Percentiles rank a stretch among this genome's conserved stretches.
These are phyloP conservation scores for Asterella californica DNA, from an alignment of 225 moss, liverwort and hornwort species.

Conservation along the genomic window DNA sequence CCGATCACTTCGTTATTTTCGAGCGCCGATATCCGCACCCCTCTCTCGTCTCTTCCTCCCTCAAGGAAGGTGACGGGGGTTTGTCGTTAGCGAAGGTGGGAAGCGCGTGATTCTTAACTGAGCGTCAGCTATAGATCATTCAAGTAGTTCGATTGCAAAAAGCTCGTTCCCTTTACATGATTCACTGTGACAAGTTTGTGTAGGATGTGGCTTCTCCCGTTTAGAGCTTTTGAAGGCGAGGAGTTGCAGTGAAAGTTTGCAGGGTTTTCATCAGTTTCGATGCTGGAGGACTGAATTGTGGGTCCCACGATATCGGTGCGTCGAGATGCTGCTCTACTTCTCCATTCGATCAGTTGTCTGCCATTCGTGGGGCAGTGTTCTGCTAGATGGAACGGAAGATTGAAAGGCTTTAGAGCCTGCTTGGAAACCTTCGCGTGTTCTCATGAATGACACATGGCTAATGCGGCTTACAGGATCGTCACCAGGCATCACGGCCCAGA, in stretches of 20 bases:
- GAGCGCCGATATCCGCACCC: neutral
- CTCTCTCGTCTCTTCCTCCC: neutral
- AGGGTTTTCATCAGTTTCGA: no score
- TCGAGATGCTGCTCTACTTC: neutral
- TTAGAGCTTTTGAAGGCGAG: no score
- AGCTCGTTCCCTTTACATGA: no score
- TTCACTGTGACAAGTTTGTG: no score
- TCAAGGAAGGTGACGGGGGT: neutral
- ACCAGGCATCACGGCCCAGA: neutral
- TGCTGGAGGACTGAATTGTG: neutral
- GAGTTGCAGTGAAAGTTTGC: no score
- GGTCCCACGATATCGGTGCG: neutral
- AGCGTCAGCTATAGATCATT: no score
- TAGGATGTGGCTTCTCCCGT: no score
- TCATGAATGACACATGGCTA: slow-evolving; percentile 13
- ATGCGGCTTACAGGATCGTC: neutral
- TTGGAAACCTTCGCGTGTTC: neutral
- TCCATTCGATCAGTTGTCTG: neutral
- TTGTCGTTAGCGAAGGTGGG: no score
- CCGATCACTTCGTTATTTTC: neutral
- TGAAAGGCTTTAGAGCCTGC: neutral
- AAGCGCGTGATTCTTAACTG: no score
- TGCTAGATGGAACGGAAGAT: neutral
- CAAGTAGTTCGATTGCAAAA: no score
- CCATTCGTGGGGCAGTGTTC: neutral